phyloP scores from a whole-genome alignment of 164 flowering plant genomes.

The Aristolochia californica region DNA sequence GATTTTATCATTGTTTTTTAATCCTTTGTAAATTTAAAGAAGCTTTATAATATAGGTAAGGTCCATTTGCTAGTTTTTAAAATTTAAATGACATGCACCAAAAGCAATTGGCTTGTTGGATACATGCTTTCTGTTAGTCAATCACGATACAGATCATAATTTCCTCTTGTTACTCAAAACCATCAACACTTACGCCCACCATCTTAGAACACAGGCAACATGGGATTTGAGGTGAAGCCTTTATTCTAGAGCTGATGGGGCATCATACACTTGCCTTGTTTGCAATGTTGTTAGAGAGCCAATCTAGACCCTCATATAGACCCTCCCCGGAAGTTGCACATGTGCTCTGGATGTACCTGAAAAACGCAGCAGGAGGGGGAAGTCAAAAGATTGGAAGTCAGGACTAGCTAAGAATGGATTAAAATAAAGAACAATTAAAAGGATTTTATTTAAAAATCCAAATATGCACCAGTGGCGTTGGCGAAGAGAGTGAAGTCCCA shows the following conservation, averaged over 20 bases:
- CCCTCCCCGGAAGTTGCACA: constrained; percentile 98
- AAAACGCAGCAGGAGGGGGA: constrained; percentile 4
- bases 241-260: background rate
- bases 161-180: too few relatives aligned
- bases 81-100: background rate
- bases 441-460: background rate
- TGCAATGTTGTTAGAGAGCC: constrained; percentile 98
- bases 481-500: constrained; percentile 90
- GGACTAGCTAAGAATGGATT: background rate
- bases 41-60: background rate
- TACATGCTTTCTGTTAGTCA: too few relatives aligned
- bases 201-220: background rate
- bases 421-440: background rate
- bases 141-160: too few relatives aligned
- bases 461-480: constrained; percentile 81
- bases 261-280: constrained; percentile 49
- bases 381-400: background rate
- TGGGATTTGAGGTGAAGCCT: background rate
- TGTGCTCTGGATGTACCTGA: constrained; percentile 98
- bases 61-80: background rate
- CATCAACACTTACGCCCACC: background rate
- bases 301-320: constrained; percentile 85
- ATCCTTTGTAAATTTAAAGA: too few relatives aligned
- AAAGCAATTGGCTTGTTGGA: too few relatives aligned
- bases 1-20: too few relatives aligned